Percentiles rank a stretch among this genome's conserved stretches.
phyloP scores from a whole-genome alignment of 1,284 basidiomycete species.

The Pholiota adiposa region DNA sequence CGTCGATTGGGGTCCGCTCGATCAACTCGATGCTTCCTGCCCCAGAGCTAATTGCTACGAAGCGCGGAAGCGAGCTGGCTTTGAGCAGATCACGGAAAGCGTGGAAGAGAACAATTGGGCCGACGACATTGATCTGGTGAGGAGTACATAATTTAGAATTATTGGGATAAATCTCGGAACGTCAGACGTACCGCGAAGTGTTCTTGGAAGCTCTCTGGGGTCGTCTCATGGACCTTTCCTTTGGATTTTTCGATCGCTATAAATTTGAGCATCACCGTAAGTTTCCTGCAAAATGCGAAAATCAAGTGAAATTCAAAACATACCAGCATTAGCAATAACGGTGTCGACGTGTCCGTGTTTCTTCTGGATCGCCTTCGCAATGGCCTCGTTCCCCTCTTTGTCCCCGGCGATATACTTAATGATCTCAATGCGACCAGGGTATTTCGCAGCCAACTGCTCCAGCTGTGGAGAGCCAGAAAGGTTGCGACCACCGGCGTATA shows the following conservation, averaged over 20 bases:
- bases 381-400: too few species aligned
- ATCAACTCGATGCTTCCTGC: constrained; percentile 1
- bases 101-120: constrained; percentile 7
- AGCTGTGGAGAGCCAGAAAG: too few species aligned
- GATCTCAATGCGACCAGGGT: too few species aligned
- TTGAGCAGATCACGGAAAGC: not conserved
- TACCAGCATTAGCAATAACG: constrained; percentile 18
- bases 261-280: not conserved
- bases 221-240: not conserved
- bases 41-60: constrained; percentile 6
- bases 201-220: not conserved
- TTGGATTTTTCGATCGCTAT: not conserved
- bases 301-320: not conserved
- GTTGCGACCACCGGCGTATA: too few species aligned
- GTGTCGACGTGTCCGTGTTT: constrained; percentile 16
- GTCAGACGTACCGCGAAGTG: constrained; percentile 6
- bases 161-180: too few species aligned
- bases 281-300: not conserved
- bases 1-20: not conserved
- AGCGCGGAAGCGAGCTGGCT: constrained; percentile 1
- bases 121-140: constrained; percentile 3
- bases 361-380: too few species aligned
- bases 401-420: too few species aligned
- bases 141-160: too few species aligned
- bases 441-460: too few species aligned